phyloP scores from a whole-genome alignment of 257 asterid species.

The Scutellaria galericulata region DNA sequence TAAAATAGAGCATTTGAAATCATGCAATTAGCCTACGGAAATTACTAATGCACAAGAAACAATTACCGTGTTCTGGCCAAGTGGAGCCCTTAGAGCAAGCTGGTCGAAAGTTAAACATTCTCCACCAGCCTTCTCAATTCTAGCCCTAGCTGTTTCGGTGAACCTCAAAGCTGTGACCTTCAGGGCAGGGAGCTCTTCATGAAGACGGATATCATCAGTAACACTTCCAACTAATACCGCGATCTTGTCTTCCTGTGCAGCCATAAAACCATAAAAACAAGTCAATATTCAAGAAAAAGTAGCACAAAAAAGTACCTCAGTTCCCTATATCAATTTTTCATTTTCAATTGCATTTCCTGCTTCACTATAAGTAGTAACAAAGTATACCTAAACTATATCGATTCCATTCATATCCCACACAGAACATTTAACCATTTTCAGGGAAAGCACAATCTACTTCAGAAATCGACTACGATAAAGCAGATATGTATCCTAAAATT shows the following conservation, averaged over 20 bases:
- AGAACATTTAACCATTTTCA: neutral
- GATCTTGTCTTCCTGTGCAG: conserved; percentile 70
- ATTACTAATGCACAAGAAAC: neutral
- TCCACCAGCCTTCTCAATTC: conserved; percentile 96
- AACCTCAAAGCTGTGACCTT: conserved; percentile 85
- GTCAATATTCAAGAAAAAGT: neutral
- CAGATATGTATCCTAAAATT: too few species aligned
- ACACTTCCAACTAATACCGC: conserved; percentile 85
- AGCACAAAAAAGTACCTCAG: too few species aligned
- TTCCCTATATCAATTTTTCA: neutral
- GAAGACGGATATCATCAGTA: conserved; percentile 71
- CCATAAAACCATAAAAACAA: neutral
- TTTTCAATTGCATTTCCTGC: neutral
- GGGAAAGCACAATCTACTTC: neutral
- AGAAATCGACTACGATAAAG: too few species aligned
- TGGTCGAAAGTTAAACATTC: conserved; percentile 93
- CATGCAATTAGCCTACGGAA: neutral
- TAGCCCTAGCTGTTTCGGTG: conserved; percentile 90
- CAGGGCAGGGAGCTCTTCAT: conserved; percentile 64
- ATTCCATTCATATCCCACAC: too few species aligned
- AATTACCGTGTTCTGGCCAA: conserved; percentile 88
- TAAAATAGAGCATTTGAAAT: neutral
- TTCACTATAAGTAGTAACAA: neutral
- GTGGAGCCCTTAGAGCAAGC: conserved; percentile 95
- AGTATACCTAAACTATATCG: neutral